A percentile compares a stretch with the other conserved stretches of the same genome.
phyloP scores from a whole-genome alignment of 2,329 filamentous ascomycete genomes.

The Trichophyton verrucosum region DNA sequence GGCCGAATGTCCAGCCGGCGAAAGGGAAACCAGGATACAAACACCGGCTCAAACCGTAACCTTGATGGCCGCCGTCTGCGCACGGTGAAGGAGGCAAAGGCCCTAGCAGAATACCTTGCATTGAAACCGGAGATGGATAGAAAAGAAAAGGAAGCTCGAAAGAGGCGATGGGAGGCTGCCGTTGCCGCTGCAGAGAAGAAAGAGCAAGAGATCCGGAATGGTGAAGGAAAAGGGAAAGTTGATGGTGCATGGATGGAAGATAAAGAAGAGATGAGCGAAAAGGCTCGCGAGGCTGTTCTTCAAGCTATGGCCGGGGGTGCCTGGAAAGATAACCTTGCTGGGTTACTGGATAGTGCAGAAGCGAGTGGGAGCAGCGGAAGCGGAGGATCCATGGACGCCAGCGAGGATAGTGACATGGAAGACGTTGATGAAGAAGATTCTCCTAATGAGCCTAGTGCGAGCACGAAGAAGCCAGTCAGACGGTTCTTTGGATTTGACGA shows the following conservation, averaged over 20 bases:
- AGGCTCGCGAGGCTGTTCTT: constrained; percentile 64
- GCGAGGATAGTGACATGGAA: constrained; percentile 29
- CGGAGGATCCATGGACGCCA: constrained; percentile 20
- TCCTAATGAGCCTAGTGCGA: constrained; percentile 18
- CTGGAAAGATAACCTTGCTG: constrained; percentile 34
- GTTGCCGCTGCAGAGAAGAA: constrained; percentile 71
- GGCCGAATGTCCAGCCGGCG: constrained; percentile 97
- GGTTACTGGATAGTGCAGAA: constrained; percentile 23
- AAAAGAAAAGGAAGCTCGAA: constrained; percentile 76
- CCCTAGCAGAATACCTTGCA: constrained; percentile 83
- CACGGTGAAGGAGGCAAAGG: constrained; percentile 90
- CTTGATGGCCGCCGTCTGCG: constrained; percentile 80
- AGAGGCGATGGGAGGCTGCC: constrained; percentile 72
- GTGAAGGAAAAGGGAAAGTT: constrained; percentile 50
- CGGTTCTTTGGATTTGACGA: constrained; percentile 38
- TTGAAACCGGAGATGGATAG: constrained; percentile 96
- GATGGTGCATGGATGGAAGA: constrained; percentile 92
- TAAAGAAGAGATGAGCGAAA: constrained; percentile 79
- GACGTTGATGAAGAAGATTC: constrained; percentile 19
- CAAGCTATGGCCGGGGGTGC: constrained; percentile 54
- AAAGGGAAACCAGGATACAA: constrained; percentile 69
- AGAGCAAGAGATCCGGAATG: constrained; percentile 67
- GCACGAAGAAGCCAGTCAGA: constrained; percentile 19
- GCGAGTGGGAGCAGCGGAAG: constrained; percentile 23
- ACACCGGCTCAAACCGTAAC: constrained; percentile 84